phyloP scores from a whole-genome alignment of 305 asterid species.

The Fraxinus floribunda region DNA sequence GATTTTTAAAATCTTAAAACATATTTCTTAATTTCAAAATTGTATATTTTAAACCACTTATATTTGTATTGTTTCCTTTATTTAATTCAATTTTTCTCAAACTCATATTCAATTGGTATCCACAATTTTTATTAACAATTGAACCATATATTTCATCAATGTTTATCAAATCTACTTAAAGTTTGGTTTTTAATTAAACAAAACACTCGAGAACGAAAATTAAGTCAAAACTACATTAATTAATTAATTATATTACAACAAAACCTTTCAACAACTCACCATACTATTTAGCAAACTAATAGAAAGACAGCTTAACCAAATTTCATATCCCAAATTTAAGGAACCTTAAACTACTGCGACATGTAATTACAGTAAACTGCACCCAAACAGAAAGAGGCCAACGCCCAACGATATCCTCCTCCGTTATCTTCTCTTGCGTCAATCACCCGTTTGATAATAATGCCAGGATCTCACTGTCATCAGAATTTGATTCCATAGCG shows the following conservation, averaged over 20 bases:
- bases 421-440: conserved; percentile 4
- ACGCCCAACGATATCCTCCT: conserved; percentile 14
- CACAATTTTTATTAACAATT: background rate
- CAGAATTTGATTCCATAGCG: conserved; percentile 61
- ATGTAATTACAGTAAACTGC: conserved; percentile 52
- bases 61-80: no score
- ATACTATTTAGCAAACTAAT: conserved; percentile 14
- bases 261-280: conserved; percentile 11
- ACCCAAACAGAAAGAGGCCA: conserved; percentile 22
- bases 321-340: conserved; percentile 17
- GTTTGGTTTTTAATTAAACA: background rate
- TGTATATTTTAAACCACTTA: no score
- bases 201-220: background rate
- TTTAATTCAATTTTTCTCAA: background rate
- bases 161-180: background rate
- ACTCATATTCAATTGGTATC: background rate
- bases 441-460: conserved; percentile 44
- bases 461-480: conserved; percentile 68
- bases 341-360: conserved; percentile 28
- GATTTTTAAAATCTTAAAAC: no score
- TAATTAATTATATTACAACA: conserved; percentile 8
- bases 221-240: conserved; percentile 19
- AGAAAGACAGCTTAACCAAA: conserved; percentile 8
- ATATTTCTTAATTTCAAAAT: no score
- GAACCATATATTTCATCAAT: background rate